phyloP scores from a whole-genome alignment of 371 early-diverging fungal species.

The Mucor saturninus region DNA sequence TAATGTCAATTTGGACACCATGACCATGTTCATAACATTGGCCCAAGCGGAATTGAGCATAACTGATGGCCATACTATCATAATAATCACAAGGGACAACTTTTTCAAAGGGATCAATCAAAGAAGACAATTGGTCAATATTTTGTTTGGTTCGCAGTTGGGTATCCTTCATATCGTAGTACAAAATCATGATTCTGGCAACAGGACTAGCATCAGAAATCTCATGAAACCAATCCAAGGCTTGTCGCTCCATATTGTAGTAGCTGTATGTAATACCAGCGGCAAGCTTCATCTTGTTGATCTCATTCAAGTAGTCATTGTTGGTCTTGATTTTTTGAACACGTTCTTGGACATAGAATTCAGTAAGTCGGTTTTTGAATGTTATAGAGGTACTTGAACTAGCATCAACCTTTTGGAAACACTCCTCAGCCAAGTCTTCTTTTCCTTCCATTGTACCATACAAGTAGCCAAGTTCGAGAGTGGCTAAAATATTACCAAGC shows the following conservation, averaged over 20 bases:
- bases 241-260: conserved; percentile 28
- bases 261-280: conserved; percentile 31
- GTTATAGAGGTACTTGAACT: conserved; percentile 13
- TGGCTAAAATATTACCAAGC: conserved; percentile 19
- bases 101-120: conserved; percentile 10
- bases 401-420: conserved; percentile 19
- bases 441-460: conserved; percentile 14
- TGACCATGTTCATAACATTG: conserved; percentile 29
- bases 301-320: conserved; percentile 19
- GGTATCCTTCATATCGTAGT: conserved; percentile 25
- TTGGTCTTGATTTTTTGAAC: conserved; percentile 2
- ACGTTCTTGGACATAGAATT: conserved; percentile 17
- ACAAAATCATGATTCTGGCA: conserved; percentile 22
- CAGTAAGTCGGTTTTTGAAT: conserved; percentile 16
- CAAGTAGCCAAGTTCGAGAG: conserved; percentile 27
- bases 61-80: conserved; percentile 19
- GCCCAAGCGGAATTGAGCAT: conserved; percentile 28
- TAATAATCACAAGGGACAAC: conserved; percentile 12
- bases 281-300: conserved; percentile 26
- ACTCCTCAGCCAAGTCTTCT: conserved; percentile 22
- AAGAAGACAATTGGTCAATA: not conserved
- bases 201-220: conserved; percentile 11
- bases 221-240: conserved; percentile 27
- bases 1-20: conserved; percentile 8
- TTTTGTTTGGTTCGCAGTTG: not conserved